Percentiles rank a stretch among this genome's conserved stretches.
These are phyloP conservation scores for Yamadazyma takamatsuzukensis DNA, from an alignment of 805 yeast genomes.

Conservation along the genomic window DNA sequence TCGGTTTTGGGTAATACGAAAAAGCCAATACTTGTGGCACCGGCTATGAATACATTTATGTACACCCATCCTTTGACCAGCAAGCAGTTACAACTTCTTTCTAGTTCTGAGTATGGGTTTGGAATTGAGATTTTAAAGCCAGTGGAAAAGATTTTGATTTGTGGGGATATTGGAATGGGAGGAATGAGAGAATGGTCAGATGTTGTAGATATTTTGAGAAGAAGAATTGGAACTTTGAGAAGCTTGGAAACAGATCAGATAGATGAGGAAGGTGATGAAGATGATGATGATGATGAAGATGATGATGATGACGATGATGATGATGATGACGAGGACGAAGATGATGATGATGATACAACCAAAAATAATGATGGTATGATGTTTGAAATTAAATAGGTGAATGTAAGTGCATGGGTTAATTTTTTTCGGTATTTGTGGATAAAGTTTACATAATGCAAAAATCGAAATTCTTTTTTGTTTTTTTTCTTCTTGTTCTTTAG, in stretches of 20 bases:
- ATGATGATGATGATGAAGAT: slow-evolving; percentile 36
- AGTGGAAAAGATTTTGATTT: slow-evolving; percentile 43
- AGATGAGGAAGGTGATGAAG: slow-evolving; percentile 29
- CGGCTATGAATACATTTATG: slow-evolving; percentile 49
- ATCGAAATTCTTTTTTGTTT: too few species aligned
- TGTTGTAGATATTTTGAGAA: slow-evolving; percentile 39
- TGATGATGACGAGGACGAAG: slow-evolving; percentile 37
- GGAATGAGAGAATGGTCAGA: slow-evolving; percentile 50
- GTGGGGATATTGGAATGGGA: slow-evolving; percentile 50
- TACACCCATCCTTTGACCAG: slow-evolving; percentile 45
- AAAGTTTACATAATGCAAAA: too few species aligned
- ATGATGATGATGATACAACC: slow-evolving; percentile 27
- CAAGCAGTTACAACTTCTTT: slow-evolving; percentile 31
- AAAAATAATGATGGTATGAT: slow-evolving; percentile 18
- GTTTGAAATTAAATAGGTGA: slow-evolving; percentile 19
- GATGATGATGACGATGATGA: slow-evolving; percentile 36
- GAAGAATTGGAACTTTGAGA: slow-evolving; percentile 27
- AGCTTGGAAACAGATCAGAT: slow-evolving; percentile 15
- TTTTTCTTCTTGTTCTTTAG: too few species aligned
- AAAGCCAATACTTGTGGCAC: slow-evolving; percentile 44
- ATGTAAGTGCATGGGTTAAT: too few species aligned
- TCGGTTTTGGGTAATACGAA: slow-evolving; percentile 17
- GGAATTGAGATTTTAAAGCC: slow-evolving; percentile 44
- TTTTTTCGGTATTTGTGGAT: too few species aligned
- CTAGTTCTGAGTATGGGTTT: slow-evolving; percentile 35